These are phyloP conservation scores for Actinidia chinensis DNA, from an alignment of 179 eudicot species.

Conservation along the genomic window DNA sequence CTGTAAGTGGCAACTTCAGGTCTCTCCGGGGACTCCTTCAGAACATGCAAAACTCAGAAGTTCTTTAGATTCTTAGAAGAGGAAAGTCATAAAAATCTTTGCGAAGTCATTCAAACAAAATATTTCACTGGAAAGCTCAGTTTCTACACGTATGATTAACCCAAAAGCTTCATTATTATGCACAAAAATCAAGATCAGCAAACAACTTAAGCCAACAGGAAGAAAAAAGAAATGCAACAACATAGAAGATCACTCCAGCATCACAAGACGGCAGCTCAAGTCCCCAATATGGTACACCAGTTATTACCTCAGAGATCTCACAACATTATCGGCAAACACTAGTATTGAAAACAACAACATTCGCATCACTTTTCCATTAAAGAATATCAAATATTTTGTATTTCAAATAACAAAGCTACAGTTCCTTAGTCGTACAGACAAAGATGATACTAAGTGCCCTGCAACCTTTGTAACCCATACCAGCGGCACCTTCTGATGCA, in stretches of 20 bases:
- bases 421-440: slow-evolving; percentile 96
- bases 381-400: not conserved
- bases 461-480: slow-evolving; percentile 96
- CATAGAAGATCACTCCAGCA: slow-evolving; percentile 65
- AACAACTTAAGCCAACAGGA: slow-evolving; percentile 10
- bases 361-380: slow-evolving; percentile 14
- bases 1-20: slow-evolving; percentile 83
- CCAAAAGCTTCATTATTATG: slow-evolving; percentile 89
- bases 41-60: slow-evolving; percentile 49
- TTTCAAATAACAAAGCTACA: slow-evolving; percentile 36
- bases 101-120: not conserved
- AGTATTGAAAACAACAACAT: slow-evolving; percentile 45
- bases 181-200: slow-evolving; percentile 26
- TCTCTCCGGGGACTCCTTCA: slow-evolving; percentile 89
- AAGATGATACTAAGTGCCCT: slow-evolving; percentile 72
- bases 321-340: slow-evolving; percentile 96
- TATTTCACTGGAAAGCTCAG: slow-evolving; percentile 86
- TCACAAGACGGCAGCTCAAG: slow-evolving; percentile 94
- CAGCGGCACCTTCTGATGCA: slow-evolving; percentile 92
- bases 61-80: not conserved
- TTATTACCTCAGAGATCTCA: slow-evolving; percentile 97
- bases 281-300: slow-evolving; percentile 91
- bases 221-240: not conserved
- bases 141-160: slow-evolving; percentile 93
- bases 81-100: not conserved